Conservation (phyloP, 352 stramenopile genomes). For the Pythium coloratum region DNA sequence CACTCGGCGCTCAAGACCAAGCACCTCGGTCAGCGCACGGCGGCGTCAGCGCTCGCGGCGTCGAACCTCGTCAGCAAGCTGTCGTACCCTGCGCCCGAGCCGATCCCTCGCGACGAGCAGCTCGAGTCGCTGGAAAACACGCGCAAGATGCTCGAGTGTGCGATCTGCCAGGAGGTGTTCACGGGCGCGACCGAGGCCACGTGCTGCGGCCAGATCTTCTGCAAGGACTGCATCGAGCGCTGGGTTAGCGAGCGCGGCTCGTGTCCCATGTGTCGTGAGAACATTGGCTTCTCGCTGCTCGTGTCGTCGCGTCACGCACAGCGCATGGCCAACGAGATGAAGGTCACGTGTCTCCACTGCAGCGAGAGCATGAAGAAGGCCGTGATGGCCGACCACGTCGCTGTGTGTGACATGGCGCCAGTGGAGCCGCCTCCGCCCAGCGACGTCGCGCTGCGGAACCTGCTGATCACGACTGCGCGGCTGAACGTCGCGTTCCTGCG, state of each 20-base stretch:
- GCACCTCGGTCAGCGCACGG: slow-evolving; percentile 76
- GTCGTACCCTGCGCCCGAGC: slow-evolving; percentile 48
- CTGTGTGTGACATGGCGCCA: slow-evolving; percentile 59
- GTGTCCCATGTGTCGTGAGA: slow-evolving; percentile 81
- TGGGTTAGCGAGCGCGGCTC: slow-evolving; percentile 81
- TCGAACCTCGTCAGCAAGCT: slow-evolving; percentile 78
- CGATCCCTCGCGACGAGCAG: slow-evolving; percentile 75
- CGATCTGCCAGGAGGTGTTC: slow-evolving; percentile 85
- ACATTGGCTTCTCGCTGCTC: slow-evolving; percentile 68
- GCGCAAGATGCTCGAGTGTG: slow-evolving; percentile 85
- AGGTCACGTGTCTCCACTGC: slow-evolving; percentile 68
- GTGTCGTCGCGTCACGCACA: slow-evolving; percentile 67
- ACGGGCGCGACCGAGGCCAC: slow-evolving; percentile 69
- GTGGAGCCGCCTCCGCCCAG: slow-evolving; percentile 73
- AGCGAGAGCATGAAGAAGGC: slow-evolving; percentile 76
- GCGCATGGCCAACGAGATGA: slow-evolving; percentile 87
- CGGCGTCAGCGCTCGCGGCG: slow-evolving; percentile 63
- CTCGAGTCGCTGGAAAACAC: slow-evolving; percentile 79
- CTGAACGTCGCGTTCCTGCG: slow-evolving; percentile 53
- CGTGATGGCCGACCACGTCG: slow-evolving; percentile 58
- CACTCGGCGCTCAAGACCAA: slow-evolving; percentile 79
- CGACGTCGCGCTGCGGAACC: slow-evolving; percentile 62
- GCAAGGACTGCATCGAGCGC: slow-evolving; percentile 80
- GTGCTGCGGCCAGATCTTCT: slow-evolving; percentile 86
- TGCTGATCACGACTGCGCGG: slow-evolving; percentile 59